These are phyloP conservation scores for Oehlia diaphana DNA, from an alignment of 192 early-diverging fungal species.

Conservation along the genomic window DNA sequence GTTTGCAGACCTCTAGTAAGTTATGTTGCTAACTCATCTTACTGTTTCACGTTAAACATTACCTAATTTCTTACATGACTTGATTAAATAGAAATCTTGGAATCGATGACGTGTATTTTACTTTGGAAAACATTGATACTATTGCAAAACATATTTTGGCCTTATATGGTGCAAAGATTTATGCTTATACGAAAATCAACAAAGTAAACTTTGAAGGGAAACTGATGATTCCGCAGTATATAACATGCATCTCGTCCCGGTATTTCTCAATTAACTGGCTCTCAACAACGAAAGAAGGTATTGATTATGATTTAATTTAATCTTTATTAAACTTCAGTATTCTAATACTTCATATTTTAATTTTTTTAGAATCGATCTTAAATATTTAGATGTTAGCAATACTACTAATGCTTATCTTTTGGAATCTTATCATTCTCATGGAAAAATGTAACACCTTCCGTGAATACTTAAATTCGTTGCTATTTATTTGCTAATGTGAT, in stretches of 20 bases:
- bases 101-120: slow-evolving; percentile 99
- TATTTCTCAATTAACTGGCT: slow-evolving; percentile 80
- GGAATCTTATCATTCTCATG: slow-evolving; percentile 94
- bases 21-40: not conserved
- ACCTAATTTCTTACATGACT: not conserved
- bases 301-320: not conserved
- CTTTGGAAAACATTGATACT: slow-evolving; percentile 83
- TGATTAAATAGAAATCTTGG: slow-evolving; percentile 74
- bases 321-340: not conserved
- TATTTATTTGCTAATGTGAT: slow-evolving; percentile 91
- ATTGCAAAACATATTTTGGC: slow-evolving; percentile 96
- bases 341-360: not conserved
- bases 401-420: slow-evolving; percentile 78
- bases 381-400: slow-evolving; percentile 83
- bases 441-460: slow-evolving; percentile 85
- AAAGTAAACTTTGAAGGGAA: slow-evolving; percentile 70
- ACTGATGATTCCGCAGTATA: slow-evolving; percentile 90
- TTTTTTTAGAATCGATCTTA: slow-evolving; percentile 75
- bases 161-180: slow-evolving; percentile 94
- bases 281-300: slow-evolving; percentile 80
- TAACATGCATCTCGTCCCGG: slow-evolving; percentile 93
- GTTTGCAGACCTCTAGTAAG: slow-evolving; percentile 20
- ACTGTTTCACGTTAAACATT: no score
- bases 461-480: slow-evolving; percentile 87
- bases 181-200: slow-evolving; percentile 87